These are phyloP conservation scores for Sistotremastrum niveocremeum DNA, from an alignment of 768 basidiomycete species.

Conservation along the genomic window DNA sequence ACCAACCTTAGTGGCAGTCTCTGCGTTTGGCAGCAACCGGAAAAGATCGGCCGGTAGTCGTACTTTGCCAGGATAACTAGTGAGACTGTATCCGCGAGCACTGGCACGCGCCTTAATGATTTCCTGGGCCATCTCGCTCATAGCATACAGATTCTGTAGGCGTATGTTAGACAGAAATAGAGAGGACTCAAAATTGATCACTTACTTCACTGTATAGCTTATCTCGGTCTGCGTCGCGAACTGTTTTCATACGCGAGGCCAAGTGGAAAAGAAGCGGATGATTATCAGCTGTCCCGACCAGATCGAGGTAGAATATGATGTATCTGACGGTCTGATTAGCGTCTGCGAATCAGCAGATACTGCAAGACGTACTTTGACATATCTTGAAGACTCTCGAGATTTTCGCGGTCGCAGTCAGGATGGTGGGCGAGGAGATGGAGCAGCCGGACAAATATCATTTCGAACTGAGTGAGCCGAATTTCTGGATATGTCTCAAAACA, in stretches of 20 bases:
- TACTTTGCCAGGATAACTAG: constrained; percentile 70
- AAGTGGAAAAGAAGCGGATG: constrained; percentile 74
- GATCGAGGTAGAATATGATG: constrained; percentile 75
- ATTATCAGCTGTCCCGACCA: constrained; percentile 67
- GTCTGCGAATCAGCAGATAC: neutral
- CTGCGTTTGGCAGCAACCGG: constrained; percentile 49
- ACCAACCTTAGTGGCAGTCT: constrained; percentile 48
- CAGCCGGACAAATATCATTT: constrained; percentile 73
- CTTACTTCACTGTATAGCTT: constrained; percentile 56
- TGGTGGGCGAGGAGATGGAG: constrained; percentile 87
- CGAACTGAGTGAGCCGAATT: constrained; percentile 52
- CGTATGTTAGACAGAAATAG: neutral
- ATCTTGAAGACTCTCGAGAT: constrained; percentile 60
- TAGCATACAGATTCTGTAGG: constrained; percentile 68
- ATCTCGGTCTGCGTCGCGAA: constrained; percentile 56
- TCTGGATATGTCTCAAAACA: constrained; percentile 20
- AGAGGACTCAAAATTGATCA: neutral
- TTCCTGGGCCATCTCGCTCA: constrained; percentile 82
- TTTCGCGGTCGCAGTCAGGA: constrained; percentile 76
- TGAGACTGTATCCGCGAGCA: constrained; percentile 56
- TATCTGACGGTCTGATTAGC: constrained; percentile 40
- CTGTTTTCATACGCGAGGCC: constrained; percentile 72
- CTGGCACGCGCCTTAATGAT: constrained; percentile 57
- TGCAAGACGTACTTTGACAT: constrained; percentile 56
- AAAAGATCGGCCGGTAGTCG: constrained; percentile 76